Conservation (phyloP, 345 rosid genomes). For the Salix brachista region DNA sequence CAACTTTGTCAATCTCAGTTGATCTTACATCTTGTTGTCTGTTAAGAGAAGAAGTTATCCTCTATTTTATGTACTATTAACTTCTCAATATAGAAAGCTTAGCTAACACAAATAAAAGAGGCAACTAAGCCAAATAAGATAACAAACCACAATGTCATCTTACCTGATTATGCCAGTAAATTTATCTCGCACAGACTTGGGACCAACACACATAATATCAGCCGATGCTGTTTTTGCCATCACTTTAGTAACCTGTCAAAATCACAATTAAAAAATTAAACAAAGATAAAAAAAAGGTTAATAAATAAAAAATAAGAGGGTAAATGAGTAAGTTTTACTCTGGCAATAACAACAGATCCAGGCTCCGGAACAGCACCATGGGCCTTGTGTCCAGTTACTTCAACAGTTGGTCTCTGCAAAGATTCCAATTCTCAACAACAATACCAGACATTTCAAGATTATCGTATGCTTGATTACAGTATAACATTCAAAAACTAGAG, state of each 20-base stretch:
- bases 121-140: neutral
- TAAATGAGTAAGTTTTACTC: constrained; percentile 44
- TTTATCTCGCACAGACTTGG: constrained; percentile 73
- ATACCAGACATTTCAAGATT: neutral
- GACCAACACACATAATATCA: constrained; percentile 82
- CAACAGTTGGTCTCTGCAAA: constrained; percentile 64
- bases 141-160: too few species aligned
- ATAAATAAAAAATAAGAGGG: neutral
- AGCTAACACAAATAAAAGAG: neutral
- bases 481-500: neutral
- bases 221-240: constrained; percentile 70
- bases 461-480: neutral
- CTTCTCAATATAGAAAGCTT: neutral
- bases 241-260: constrained; percentile 72
- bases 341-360: constrained; percentile 72
- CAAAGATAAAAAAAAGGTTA: neutral
- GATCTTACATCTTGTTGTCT: constrained; percentile 97
- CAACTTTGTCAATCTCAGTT: constrained; percentile 89
- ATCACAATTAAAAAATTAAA: neutral
- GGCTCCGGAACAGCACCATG: constrained; percentile 81
- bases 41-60: constrained; percentile 9
- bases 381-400: constrained; percentile 79
- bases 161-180: constrained; percentile 81
- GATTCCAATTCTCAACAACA: constrained; percentile 1
- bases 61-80: neutral